Evolutionary conservation across 2,329 filamentous ascomycete genomes (phyloP), one percentile per base, ranked within the genome.

Genomic region (Diaporthe vaccinii): DNA sequence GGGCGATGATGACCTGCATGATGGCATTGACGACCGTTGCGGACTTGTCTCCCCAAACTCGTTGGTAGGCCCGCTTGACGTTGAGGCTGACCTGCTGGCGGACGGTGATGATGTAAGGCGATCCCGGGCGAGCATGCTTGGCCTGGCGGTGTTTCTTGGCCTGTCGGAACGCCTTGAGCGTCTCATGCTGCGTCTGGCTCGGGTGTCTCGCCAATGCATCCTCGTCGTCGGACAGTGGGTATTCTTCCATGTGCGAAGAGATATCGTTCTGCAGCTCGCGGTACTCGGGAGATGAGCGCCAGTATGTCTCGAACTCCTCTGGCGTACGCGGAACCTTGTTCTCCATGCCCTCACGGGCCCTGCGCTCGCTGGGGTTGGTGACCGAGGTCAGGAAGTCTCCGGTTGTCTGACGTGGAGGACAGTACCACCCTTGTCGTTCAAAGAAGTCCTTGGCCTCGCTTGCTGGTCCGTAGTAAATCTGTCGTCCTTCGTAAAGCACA

Each of bases 401-500:
- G 0, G 90, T 92, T 0, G 92, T 94, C 80, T 94, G 92, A 3
- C 93, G 88, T 3, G 87, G 82, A 0, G 92, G 92, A 78, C 93
- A 94, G 46, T 88, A 81, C 87, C 91, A 96, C 55, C 94, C 94
- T 83, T 93, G 90, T 17, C 88, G 84, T 78, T 91, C 89, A 76
- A 96, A 95, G 82, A 91, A 95, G 0, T 81, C 81, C 79, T 89
- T 91, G 0, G 93, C 94, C 3, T 86, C 81, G 8, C 79, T 81
- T 0, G 91, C 89, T 0, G 90, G 89, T 0, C 94, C 94, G 77
- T 93, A 96, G 84, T 91, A 96, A 77, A 96, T 96, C 80, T 96
- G 90, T 0, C 92, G 89, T 0, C 94, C 94, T 80, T 95, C 92
- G 79, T 96, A 95, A 0, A 96, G 85, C 0, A 96, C 92, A 0